Evolutionary conservation across 495 filamentous ascomycete genomes (phyloP).

Genomic region (Astrothelium subdiscretum): DNA sequence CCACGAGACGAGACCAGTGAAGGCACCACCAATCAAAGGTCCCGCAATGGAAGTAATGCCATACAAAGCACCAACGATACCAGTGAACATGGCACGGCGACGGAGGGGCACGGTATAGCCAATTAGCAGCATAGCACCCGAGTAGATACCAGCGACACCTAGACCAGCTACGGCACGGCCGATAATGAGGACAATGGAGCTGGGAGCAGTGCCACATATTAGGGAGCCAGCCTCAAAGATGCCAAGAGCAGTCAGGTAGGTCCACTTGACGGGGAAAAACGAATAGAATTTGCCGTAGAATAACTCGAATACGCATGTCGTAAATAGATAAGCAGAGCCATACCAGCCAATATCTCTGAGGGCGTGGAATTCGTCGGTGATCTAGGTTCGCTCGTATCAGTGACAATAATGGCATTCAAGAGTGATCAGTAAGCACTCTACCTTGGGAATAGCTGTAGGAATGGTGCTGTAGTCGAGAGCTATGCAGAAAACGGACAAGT

Average conservation of each 20-base stretch:
- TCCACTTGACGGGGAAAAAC: conserved; percentile 31
- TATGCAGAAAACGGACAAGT: conserved; percentile 50
- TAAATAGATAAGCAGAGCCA: neutral
- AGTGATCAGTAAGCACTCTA: neutral
- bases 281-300: conserved; percentile 24
- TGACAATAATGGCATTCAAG: neutral
- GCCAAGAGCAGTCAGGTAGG: conserved; percentile 17
- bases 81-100: conserved; percentile 18
- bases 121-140: conserved; percentile 22
- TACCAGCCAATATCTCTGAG: conserved; percentile 7
- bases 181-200: conserved; percentile 19
- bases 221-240: conserved; percentile 31
- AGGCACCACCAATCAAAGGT: conserved; percentile 23
- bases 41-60: conserved; percentile 22
- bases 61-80: conserved; percentile 22
- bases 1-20: conserved; percentile 44
- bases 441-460: conserved; percentile 63
- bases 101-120: conserved; percentile 20
- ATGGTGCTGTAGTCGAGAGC: conserved; percentile 66
- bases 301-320: neutral
- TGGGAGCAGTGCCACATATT: conserved; percentile 49
- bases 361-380: conserved; percentile 5
- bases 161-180: conserved; percentile 26
- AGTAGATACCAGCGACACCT: conserved; percentile 21
- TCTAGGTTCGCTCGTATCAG: neutral